A percentile compares a stretch with the other conserved stretches of the same genome.
Evolutionary conservation across 805 yeast genomes (phyloP).

Genomic region (Cyberlindnera euphorbiae): DNA sequence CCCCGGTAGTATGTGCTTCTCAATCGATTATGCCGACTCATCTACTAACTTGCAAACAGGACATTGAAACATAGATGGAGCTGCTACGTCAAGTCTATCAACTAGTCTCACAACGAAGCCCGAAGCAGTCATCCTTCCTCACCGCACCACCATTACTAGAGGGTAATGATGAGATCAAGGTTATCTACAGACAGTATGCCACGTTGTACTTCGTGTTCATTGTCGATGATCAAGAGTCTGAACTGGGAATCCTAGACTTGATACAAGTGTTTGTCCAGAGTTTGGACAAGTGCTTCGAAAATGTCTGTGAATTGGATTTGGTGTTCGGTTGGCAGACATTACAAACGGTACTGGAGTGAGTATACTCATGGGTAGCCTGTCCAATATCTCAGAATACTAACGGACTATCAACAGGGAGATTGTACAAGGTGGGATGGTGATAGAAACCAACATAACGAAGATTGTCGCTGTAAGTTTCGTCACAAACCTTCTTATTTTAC

Average conservation of each 20-base stretch:
- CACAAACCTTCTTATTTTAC: too few species aligned
- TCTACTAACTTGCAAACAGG: too few species aligned
- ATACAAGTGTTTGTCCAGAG: conserved; percentile 97
- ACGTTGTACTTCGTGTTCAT: conserved; percentile 93
- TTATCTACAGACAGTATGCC: conserved; percentile 91
- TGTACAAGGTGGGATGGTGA: conserved; percentile 97
- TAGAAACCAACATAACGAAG: conserved; percentile 78
- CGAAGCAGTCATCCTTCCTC: conserved; percentile 80
- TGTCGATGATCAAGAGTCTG: conserved; percentile 94
- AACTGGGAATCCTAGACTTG: conserved; percentile 86
- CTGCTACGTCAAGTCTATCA: conserved; percentile 79
- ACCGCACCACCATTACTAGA: conserved; percentile 77
- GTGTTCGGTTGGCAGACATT: conserved; percentile 99
- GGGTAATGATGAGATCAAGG: conserved; percentile 71
- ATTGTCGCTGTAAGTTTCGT: too few species aligned
- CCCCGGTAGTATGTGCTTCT: conserved; percentile 51
- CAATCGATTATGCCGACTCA: too few species aligned
- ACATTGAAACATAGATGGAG: conserved; percentile 73
- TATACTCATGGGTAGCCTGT: too few species aligned
- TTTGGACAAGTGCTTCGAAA: conserved; percentile 85
- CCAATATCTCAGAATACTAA: too few species aligned
- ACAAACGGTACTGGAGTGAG: conserved; percentile 71
- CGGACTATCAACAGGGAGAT: conserved; percentile 46
- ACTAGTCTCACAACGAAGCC: conserved; percentile 63
- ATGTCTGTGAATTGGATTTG: conserved; percentile 91